Conservation (phyloP, 495 filamentous ascomycete species). For the Stereocaulon alpinum region DNA sequence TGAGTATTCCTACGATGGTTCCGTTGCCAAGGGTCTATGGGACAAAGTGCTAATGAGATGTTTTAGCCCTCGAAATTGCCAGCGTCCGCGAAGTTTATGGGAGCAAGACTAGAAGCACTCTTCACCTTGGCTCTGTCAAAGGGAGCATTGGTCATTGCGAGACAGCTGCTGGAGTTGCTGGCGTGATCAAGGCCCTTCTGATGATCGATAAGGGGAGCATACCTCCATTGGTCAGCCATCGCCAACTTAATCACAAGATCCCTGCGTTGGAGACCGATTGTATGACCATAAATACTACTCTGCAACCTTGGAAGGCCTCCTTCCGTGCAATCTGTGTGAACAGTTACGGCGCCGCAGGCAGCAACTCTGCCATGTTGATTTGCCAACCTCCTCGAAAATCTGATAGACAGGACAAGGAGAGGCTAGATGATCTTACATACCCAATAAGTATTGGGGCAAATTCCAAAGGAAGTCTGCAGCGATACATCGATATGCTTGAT, state of each 20-base stretch:
- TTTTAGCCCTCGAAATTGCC: constrained; percentile 22
- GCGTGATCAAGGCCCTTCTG: constrained; percentile 29
- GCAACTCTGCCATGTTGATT: constrained; percentile 28
- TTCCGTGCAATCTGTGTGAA: constrained; percentile 28
- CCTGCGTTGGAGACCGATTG: constrained; percentile 8
- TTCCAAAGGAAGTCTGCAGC: neutral
- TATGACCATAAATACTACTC: constrained; percentile 30
- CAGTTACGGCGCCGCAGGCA: constrained; percentile 41
- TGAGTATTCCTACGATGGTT: too few species aligned
- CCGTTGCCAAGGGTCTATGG: too few species aligned
- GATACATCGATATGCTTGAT: neutral
- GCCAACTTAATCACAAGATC: constrained; percentile 34
- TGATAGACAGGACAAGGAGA: too few species aligned
- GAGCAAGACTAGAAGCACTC: constrained; percentile 26
- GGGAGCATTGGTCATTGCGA: constrained; percentile 36
- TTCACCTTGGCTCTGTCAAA: constrained; percentile 32
- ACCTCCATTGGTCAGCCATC: constrained; percentile 32
- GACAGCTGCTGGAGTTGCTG: constrained; percentile 26
- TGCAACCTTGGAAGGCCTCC: constrained; percentile 17
- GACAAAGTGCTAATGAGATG: too few species aligned
- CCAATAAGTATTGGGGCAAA: constrained; percentile 11
- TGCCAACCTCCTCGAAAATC: neutral
- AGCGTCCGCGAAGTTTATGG: constrained; percentile 32
- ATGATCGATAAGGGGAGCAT: constrained; percentile 28
- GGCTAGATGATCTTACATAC: neutral